A percentile compares a stretch with the other conserved stretches of the same genome.
phyloP scores from a whole-genome alignment of 768 basidiomycete species.

The Dioszegia aurantiaca region DNA sequence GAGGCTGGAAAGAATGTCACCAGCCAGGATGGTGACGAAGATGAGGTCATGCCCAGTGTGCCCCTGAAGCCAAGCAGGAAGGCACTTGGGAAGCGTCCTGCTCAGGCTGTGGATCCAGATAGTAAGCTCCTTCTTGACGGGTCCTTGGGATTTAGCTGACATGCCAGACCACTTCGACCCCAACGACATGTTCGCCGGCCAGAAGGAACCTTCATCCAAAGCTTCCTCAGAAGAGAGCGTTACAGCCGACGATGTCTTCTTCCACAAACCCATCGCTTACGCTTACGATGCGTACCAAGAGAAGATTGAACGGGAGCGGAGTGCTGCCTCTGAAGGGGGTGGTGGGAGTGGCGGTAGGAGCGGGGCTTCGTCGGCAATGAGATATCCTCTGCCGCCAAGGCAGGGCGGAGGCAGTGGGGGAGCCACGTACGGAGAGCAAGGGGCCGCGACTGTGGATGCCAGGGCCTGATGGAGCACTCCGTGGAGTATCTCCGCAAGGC shows the following conservation, averaged over 20 bases:
- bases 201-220: slow-evolving; percentile 23
- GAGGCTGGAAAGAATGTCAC: slow-evolving; percentile 1
- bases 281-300: slow-evolving; percentile 94
- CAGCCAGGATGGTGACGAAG: slow-evolving; percentile 27
- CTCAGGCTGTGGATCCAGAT: slow-evolving; percentile 55
- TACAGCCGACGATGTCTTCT: slow-evolving; percentile 36
- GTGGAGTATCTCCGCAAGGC: too few relatives aligned
- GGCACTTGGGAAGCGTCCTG: slow-evolving; percentile 78
- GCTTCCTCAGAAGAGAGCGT: slow-evolving; percentile 41
- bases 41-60: slow-evolving; percentile 28
- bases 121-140: slow-evolving; percentile 47
- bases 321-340: background rate
- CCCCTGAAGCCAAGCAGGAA: slow-evolving; percentile 75
- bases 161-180: slow-evolving; percentile 58
- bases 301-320: slow-evolving; percentile 27
- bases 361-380: background rate
- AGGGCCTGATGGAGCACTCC: too few relatives aligned
- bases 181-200: slow-evolving; percentile 58
- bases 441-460: slow-evolving; percentile 1
- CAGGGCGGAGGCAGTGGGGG: slow-evolving; percentile 13
- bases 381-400: background rate
- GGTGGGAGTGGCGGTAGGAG: slow-evolving; percentile 6
- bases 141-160: slow-evolving; percentile 13
- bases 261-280: slow-evolving; percentile 60
- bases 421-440: background rate